Evolutionary conservation across 257 asterid genomes (phyloP).

Genomic region (Capsicum pubescens): DNA sequence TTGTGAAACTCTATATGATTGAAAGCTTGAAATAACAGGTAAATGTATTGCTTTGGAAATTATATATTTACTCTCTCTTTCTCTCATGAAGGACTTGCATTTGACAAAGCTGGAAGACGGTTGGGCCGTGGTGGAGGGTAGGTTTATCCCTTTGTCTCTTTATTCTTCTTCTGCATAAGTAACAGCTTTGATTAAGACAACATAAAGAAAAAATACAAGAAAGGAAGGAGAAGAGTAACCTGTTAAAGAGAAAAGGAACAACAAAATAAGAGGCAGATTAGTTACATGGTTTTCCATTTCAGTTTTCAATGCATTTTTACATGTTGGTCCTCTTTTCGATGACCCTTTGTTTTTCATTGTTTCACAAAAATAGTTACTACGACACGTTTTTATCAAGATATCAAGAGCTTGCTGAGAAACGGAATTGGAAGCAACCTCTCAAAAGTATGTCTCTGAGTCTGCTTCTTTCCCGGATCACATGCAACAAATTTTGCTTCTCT

Average conservation of each 20-base stretch:
- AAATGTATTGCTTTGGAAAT: not conserved
- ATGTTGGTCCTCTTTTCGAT: conserved; percentile 2
- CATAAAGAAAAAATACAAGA: not conserved
- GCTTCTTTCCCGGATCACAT: not conserved
- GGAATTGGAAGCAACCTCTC: conserved; percentile 85
- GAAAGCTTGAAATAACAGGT: conserved; percentile 24
- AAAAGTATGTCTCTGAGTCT: conserved; percentile 46
- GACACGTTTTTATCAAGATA: conserved; percentile 78
- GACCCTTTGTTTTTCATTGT: conserved; percentile 30
- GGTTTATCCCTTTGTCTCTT: conserved; percentile 32
- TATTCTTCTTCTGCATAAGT: not conserved
- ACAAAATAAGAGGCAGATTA: not conserved
- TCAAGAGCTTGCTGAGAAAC: conserved; percentile 64
- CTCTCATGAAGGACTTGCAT: conserved; percentile 74
- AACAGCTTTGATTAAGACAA: not conserved
- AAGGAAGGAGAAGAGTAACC: not conserved
- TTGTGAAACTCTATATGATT: not conserved
- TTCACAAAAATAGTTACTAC: conserved; percentile 60
- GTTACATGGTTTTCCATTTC: not conserved
- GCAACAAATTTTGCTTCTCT: not conserved
- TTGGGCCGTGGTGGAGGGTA: conserved; percentile 99
- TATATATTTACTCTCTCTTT: not conserved
- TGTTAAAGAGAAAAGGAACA: not conserved
- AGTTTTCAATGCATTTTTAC: not conserved
- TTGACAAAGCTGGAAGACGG: conserved; percentile 91